Conservation (phyloP, 805 yeast genomes). For the Diddensiella caesifluorescens region DNA sequence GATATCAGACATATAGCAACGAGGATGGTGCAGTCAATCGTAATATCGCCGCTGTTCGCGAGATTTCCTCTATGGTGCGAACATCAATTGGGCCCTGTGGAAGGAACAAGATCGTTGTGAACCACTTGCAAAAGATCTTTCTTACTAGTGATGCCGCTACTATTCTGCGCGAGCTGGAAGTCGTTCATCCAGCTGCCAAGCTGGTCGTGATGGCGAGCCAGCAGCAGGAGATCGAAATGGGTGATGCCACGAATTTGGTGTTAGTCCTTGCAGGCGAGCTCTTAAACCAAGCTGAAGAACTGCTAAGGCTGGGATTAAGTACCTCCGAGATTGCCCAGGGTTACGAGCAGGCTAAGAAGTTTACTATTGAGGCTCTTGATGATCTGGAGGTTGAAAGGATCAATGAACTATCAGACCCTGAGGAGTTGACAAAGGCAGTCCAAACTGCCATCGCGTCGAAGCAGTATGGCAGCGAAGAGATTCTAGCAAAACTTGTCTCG, state of each 20-base stretch:
- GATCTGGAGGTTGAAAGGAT: conserved; percentile 47
- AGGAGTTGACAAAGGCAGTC: conserved; percentile 64
- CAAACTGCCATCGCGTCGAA: conserved; percentile 89
- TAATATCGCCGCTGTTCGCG: conserved; percentile 91
- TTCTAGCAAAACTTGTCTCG: conserved; percentile 68
- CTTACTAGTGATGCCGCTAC: conserved; percentile 98
- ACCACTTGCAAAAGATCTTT: conserved; percentile 76
- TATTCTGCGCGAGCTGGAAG: conserved; percentile 85
- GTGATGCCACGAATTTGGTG: conserved; percentile 91
- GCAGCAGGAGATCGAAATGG: conserved; percentile 96
- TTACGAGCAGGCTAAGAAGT: conserved; percentile 78
- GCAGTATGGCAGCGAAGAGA: conserved; percentile 83
- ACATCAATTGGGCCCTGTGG: conserved; percentile 98
- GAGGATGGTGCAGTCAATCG: conserved; percentile 93
- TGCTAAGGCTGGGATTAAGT: conserved; percentile 77
- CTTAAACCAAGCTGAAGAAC: conserved; percentile 77
- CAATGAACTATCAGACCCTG: conserved; percentile 48
- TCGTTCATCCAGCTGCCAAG: conserved; percentile 96
- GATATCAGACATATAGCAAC: conserved; percentile 78
- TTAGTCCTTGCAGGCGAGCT: conserved; percentile 90
- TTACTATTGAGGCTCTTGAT: conserved; percentile 64
- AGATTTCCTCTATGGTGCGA: conserved; percentile 82
- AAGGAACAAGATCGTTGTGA: conserved; percentile 90
- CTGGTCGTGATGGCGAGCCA: conserved; percentile 92
- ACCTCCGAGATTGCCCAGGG: conserved; percentile 94